A percentile compares a stretch with the other conserved stretches of the same genome.
Conservation (phyloP, 768 basidiomycete genomes). For the Tulasnella sp. region DNA sequence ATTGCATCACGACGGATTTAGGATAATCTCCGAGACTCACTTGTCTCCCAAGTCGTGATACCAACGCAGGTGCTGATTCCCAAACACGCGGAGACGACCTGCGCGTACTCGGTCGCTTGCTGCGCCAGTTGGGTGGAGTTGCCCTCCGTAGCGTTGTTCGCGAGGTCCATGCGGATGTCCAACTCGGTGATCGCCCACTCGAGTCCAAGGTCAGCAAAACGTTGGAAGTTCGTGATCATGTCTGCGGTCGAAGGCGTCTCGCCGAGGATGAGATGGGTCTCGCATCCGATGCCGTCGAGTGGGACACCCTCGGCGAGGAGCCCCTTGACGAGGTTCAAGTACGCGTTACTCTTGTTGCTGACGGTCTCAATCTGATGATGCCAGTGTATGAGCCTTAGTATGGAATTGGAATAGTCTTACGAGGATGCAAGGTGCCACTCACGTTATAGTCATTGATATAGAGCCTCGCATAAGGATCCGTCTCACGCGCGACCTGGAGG, state of each 20-base stretch:
- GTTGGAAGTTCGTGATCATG: conserved; percentile 38
- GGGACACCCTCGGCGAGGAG: conserved; percentile 40
- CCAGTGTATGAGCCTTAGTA: background rate
- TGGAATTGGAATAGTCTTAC: background rate
- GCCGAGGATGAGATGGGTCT: conserved; percentile 6
- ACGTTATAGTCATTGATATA: conserved; percentile 36
- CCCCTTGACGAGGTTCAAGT: conserved; percentile 40
- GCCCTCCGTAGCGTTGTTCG: conserved; percentile 48
- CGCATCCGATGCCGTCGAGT: conserved; percentile 49
- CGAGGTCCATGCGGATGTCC: conserved; percentile 49
- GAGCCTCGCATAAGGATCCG: conserved; percentile 45
- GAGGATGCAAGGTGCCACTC: conserved; percentile 22
- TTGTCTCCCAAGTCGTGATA: background rate
- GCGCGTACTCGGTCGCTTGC: background rate
- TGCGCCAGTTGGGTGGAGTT: conserved; percentile 33
- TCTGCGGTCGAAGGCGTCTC: background rate
- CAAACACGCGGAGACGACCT: background rate
- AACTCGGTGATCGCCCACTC: conserved; percentile 62
- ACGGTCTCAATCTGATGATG: conserved; percentile 16
- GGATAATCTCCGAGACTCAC: background rate
- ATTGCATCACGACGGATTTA: background rate
- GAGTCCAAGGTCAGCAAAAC: conserved; percentile 47
- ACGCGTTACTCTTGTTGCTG: conserved; percentile 44
- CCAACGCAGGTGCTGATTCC: background rate
- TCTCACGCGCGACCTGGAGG: conserved; percentile 34